Evolutionary conservation across 306 rosid species (phyloP).

Genomic region (Neltuma alba): DNA sequence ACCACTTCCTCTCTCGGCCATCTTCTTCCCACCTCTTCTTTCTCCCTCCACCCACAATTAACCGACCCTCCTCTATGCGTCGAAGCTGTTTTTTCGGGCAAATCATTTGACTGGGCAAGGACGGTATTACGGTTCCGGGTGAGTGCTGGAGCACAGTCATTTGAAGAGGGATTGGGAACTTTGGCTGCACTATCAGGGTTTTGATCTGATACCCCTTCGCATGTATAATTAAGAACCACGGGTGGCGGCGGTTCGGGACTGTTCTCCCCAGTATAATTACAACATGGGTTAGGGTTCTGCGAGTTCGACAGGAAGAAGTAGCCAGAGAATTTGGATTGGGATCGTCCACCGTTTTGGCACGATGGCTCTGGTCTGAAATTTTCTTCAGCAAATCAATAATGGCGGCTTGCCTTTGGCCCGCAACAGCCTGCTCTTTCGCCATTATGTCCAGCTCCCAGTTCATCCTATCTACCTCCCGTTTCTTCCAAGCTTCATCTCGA

Average conservation of each 20-base stretch:
- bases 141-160: slow-evolving; percentile 15
- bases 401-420: slow-evolving; percentile 64
- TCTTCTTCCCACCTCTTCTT: slow-evolving; percentile 66
- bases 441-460: slow-evolving; percentile 75
- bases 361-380: slow-evolving; percentile 36
- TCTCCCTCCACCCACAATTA: not conserved
- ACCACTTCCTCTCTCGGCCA: slow-evolving; percentile 94
- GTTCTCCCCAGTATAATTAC: not conserved
- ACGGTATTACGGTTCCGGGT: slow-evolving; percentile 35
- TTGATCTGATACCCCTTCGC: not conserved
- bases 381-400: slow-evolving; percentile 70
- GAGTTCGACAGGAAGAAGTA: slow-evolving; percentile 26
- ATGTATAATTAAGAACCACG: not conserved
- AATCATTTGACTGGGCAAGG: not conserved
- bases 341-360: slow-evolving; percentile 6
- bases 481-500: slow-evolving; percentile 79
- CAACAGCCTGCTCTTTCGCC: slow-evolving; percentile 70
- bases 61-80: not conserved
- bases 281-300: slow-evolving; percentile 44
- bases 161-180: slow-evolving; percentile 31
- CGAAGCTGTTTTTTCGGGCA: not conserved
- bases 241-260: not conserved
- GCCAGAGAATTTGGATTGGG: slow-evolving; percentile 8
- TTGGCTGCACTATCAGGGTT: slow-evolving; percentile 53
- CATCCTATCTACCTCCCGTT: slow-evolving; percentile 68